Percentiles rank a stretch among this genome's conserved stretches.
phyloP scores from a whole-genome alignment of 495 filamentous ascomycete species.

The Neurospora sp. region DNA sequence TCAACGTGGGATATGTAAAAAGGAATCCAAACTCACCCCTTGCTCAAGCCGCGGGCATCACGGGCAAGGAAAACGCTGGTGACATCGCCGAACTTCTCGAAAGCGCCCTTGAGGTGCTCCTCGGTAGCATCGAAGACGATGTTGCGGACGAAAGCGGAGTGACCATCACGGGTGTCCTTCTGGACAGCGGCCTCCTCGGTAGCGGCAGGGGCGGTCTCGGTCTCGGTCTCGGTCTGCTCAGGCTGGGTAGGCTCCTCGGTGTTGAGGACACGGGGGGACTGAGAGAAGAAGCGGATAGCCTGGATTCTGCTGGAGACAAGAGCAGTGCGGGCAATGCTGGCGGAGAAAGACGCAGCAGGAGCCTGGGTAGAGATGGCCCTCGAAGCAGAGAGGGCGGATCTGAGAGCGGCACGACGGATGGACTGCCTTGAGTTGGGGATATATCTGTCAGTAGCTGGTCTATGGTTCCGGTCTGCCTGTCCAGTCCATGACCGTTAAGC shows the following conservation, averaged over 20 bases:
- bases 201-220: not conserved
- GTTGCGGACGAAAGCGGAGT: constrained; percentile 68
- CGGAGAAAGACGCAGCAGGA: constrained; percentile 22
- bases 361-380: constrained; percentile 33
- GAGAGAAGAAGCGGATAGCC: constrained; percentile 24
- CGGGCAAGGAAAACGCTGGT: constrained; percentile 43
- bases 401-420: constrained; percentile 46
- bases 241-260: not conserved
- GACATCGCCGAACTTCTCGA: constrained; percentile 57
- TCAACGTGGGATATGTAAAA: not conserved
- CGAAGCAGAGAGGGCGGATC: constrained; percentile 43
- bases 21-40: constrained; percentile 54
- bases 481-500: not conserved
- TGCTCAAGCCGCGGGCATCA: constrained; percentile 70
- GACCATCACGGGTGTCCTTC: not conserved
- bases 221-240: not conserved
- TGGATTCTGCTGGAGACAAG: constrained; percentile 10
- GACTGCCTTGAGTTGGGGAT: constrained; percentile 33
- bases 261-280: constrained; percentile 6
- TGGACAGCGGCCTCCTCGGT: not conserved
- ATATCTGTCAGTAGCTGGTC: not conserved
- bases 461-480: not conserved
- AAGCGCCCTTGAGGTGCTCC: constrained; percentile 56
- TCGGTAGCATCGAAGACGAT: constrained; percentile 74
- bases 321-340: constrained; percentile 14